These are phyloP conservation scores for Ceratocystis huliohia DNA, from an alignment of 2,329 filamentous ascomycete genomes.

Conservation along the genomic window DNA sequence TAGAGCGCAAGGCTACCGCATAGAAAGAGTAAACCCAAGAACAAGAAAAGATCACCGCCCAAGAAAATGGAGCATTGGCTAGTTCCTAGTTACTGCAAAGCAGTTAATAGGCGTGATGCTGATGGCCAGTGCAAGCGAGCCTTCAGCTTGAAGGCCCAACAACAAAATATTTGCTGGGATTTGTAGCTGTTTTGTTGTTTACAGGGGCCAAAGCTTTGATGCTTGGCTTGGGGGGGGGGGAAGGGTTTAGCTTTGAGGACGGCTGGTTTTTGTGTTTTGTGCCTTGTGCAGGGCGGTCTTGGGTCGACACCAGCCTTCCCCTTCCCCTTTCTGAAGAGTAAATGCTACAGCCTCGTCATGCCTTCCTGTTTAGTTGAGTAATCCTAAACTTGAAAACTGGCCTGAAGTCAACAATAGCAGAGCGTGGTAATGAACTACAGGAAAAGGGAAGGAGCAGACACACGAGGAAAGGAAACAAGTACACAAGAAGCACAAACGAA, in stretches of 20 bases:
- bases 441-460: too few species aligned
- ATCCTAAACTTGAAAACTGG: neutral
- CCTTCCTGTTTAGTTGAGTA: constrained; percentile 2
- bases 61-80: neutral
- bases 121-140: neutral
- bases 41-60: neutral
- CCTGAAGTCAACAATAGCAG: neutral
- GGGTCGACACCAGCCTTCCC: neutral
- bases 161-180: constrained; percentile 3
- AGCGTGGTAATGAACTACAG: neutral
- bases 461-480: too few species aligned
- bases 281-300: neutral
- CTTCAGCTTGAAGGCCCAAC: neutral
- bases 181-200: neutral
- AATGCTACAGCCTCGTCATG: neutral
- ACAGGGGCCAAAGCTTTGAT: neutral
- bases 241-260: neutral
- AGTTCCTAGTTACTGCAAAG: neutral
- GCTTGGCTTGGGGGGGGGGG: too few species aligned
- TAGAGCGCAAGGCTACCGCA: neutral
- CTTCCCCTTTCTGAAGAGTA: neutral
- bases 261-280: neutral
- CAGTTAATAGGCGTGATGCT: neutral
- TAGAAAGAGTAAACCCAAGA: neutral
- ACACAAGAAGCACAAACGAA: neutral